A percentile compares a stretch with the other conserved stretches of the same genome.
Evolutionary conservation across 306 rosid species (phyloP).

Genomic region (Spatholobus suberectus): DNA sequence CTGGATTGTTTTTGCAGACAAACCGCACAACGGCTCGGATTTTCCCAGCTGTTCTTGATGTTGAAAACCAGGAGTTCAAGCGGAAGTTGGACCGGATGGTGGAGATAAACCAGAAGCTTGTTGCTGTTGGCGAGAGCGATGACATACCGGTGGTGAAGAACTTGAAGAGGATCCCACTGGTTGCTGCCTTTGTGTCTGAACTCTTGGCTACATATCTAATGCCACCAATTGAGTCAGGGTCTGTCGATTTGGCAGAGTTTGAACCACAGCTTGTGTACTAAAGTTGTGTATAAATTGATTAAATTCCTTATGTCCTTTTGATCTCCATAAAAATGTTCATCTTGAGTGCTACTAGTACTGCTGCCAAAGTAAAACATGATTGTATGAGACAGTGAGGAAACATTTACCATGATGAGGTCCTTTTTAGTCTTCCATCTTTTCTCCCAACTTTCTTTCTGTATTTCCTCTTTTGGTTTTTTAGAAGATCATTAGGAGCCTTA

Average conservation of each 20-base stretch:
- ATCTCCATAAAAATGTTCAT: conserved; percentile 38
- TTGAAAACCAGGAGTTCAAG: conserved; percentile 97
- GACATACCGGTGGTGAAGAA: conserved; percentile 83
- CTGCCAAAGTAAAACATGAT: conserved; percentile 24
- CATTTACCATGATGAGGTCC: conserved; percentile 46
- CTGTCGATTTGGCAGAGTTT: conserved; percentile 92
- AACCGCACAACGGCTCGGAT: conserved; percentile 96
- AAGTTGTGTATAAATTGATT: conserved; percentile 46
- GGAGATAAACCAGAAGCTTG: conserved; percentile 73
- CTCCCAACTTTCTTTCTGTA: background rate
- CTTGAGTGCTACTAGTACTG: conserved; percentile 39
- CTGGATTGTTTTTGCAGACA: conserved; percentile 61
- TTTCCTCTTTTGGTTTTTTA: background rate
- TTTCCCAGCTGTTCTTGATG: conserved; percentile 96
- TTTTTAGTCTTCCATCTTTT: conserved; percentile 39
- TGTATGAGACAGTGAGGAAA: conserved; percentile 44
- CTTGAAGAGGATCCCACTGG: conserved; percentile 87
- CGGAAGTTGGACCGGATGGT: conserved; percentile 91
- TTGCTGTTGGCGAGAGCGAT: conserved; percentile 72
- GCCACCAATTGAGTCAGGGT: conserved; percentile 97
- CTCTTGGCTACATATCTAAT: conserved; percentile 87
- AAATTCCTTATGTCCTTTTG: conserved; percentile 39
- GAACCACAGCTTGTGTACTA: conserved; percentile 90
- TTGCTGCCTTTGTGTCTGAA: conserved; percentile 84
- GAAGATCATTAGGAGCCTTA: conserved; percentile 24